Evolutionary conservation across 129 eudicot species (phyloP).

Genomic region (Saposhnikovia divaricata): DNA sequence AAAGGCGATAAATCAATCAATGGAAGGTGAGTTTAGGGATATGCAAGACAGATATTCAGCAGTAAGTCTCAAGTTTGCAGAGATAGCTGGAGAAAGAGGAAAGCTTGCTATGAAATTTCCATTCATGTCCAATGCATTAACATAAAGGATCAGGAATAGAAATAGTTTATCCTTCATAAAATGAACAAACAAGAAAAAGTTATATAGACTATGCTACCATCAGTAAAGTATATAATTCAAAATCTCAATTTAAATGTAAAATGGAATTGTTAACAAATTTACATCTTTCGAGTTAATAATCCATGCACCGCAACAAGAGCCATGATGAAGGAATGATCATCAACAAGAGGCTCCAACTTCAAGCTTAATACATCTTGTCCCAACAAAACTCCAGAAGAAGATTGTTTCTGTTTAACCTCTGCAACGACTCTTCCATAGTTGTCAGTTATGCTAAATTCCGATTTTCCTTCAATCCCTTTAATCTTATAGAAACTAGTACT

Average conservation of each 20-base stretch:
- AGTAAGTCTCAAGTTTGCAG: no score
- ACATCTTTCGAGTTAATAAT: constrained; percentile 41
- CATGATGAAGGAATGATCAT: constrained; percentile 49
- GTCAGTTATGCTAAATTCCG: constrained; percentile 35
- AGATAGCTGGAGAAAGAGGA: no score
- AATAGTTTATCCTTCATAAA: not conserved
- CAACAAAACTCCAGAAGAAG: constrained; percentile 37
- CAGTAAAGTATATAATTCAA: not conserved
- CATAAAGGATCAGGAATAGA: not conserved
- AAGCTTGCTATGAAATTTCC: no score
- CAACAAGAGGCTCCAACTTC: constrained; percentile 42
- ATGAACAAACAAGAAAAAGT: not conserved
- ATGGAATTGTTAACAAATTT: constrained; percentile 1
- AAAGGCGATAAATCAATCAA: no score
- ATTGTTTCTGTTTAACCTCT: constrained; percentile 48
- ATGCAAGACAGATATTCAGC: no score
- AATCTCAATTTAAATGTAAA: not conserved
- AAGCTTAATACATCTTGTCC: constrained; percentile 61
- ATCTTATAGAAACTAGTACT: constrained; percentile 32
- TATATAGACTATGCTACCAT: not conserved
- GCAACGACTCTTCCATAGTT: constrained; percentile 25
- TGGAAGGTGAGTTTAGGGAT: no score
- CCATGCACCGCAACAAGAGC: constrained; percentile 56
- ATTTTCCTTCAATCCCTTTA: constrained; percentile 25
- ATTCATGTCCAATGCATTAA: not conserved